A percentile compares a stretch with the other conserved stretches of the same genome.
Conservation (phyloP, 1,284 basidiomycete genomes). For the Rhodofomes roseus region DNA sequence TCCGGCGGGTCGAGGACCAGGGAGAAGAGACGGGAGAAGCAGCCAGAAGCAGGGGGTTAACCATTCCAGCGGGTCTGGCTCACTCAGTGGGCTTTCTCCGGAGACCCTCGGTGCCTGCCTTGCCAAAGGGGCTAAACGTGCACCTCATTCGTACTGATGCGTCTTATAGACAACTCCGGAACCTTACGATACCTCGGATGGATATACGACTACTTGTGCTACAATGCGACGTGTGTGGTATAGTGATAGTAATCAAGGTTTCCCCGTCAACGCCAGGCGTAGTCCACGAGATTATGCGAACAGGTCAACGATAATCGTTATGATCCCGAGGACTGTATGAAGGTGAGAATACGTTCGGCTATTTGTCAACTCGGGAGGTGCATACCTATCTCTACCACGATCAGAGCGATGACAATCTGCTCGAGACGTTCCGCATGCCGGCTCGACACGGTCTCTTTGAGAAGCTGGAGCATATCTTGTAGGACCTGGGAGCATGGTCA, state of each 20-base stretch:
- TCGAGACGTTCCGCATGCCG: conserved; percentile 93
- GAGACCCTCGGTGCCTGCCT: neutral
- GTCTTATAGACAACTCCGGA: neutral
- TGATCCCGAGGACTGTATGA: conserved; percentile 57
- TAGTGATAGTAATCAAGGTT: neutral
- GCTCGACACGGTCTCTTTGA: conserved; percentile 93
- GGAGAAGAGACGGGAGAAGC: conserved; percentile 18
- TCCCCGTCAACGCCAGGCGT: neutral
- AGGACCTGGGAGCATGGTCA: conserved; percentile 59
- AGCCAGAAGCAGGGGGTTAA: conserved; percentile 7
- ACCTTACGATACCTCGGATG: neutral
- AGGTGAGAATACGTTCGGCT: conserved; percentile 2
- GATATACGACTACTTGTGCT: neutral
- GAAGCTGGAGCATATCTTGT: conserved; percentile 94
- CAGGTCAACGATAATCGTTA: conserved; percentile 71
- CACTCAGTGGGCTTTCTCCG: neutral
- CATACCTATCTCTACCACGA: conserved; percentile 83
- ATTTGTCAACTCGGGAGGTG: conserved; percentile 1
- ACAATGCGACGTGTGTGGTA: neutral
- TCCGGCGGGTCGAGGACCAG: conserved; percentile 10
- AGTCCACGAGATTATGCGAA: conserved; percentile 30
- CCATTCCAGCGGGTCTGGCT: neutral
- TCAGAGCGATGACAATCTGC: conserved; percentile 91
- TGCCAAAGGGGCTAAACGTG: neutral
- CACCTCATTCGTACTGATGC: neutral